Percentiles rank a stretch among this genome's conserved stretches.
Evolutionary conservation across 2,329 filamentous ascomycete genomes (phyloP).

Genomic region (Pseudogymnoascus destructans): DNA sequence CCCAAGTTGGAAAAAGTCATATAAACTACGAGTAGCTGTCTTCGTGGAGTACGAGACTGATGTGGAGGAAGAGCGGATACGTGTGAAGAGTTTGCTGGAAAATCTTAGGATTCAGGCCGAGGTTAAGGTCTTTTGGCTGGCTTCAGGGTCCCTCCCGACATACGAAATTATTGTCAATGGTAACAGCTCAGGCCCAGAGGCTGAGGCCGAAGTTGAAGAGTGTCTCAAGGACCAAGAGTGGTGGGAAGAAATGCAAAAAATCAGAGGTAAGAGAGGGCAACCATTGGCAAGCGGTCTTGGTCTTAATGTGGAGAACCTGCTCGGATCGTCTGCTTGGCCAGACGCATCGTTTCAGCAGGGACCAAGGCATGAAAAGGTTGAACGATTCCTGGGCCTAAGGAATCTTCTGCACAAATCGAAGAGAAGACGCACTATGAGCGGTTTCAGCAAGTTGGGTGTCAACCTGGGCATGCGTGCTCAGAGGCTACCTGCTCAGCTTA

Average conservation of each 20-base stretch:
- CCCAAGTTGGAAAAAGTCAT: constrained; percentile 63
- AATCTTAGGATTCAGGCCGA: constrained; percentile 73
- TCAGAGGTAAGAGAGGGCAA: constrained; percentile 30
- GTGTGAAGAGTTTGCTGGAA: constrained; percentile 61
- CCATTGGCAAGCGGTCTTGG: constrained; percentile 30
- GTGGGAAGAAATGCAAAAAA: constrained; percentile 63
- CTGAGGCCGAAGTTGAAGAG: constrained; percentile 48
- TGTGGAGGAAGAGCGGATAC: constrained; percentile 61
- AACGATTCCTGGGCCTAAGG: constrained; percentile 43
- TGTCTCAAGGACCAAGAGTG: constrained; percentile 60
- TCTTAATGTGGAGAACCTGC: constrained; percentile 31
- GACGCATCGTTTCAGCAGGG: constrained; percentile 39
- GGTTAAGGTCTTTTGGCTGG: constrained; percentile 69
- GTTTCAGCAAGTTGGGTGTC: constrained; percentile 40
- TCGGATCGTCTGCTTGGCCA: constrained; percentile 36
- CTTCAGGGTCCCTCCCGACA: constrained; percentile 55
- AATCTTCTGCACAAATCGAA: constrained; percentile 49
- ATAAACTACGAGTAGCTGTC: constrained; percentile 62
- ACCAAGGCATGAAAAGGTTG: constrained; percentile 29
- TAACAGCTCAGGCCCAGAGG: constrained; percentile 38
- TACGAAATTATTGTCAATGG: constrained; percentile 75
- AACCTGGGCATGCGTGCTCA: constrained; percentile 67
- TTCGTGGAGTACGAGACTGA: constrained; percentile 85
- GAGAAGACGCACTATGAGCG: constrained; percentile 23
- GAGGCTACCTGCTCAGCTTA: constrained; percentile 37